Conservation (phyloP, 805 yeast species). For the Kluyveromyces aestuarii region DNA sequence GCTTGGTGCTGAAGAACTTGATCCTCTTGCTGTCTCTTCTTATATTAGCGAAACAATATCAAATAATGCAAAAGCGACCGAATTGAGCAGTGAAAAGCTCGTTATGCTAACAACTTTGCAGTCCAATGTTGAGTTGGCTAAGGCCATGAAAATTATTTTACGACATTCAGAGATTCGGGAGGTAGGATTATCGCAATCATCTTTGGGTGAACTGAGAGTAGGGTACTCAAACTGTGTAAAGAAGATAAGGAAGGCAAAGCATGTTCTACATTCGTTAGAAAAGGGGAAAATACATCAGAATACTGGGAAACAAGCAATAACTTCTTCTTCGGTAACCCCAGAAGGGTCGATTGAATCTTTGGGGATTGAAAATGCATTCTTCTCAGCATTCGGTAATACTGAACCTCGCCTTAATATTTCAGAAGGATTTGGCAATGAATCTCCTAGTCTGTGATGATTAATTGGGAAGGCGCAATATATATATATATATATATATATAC, state of each 20-base stretch:
- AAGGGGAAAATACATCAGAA: slow-evolving; percentile 1
- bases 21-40: neutral
- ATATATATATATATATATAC: too few relatives aligned
- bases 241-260: slow-evolving; percentile 17
- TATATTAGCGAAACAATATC: neutral
- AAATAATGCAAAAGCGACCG: neutral
- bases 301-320: slow-evolving; percentile 4
- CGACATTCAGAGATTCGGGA: slow-evolving; percentile 24
- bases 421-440: neutral
- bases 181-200: slow-evolving; percentile 18
- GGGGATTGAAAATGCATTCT: slow-evolving; percentile 2
- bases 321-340: neutral
- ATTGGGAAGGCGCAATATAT: neutral
- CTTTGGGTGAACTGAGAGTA: slow-evolving; percentile 19
- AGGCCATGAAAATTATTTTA: slow-evolving; percentile 22
- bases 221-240: slow-evolving; percentile 18
- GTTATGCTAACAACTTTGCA: slow-evolving; percentile 12
- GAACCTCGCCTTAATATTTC: neutral
- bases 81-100: slow-evolving; percentile 5
- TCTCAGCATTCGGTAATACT: neutral
- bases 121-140: slow-evolving; percentile 24
- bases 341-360: neutral
- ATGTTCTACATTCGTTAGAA: slow-evolving; percentile 3
- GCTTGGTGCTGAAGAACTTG: neutral
- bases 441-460: neutral